Base-by-base conservation (phyloP, 352 stramenopile genomes). In the Pseudoperonospora humuli region DNA sequence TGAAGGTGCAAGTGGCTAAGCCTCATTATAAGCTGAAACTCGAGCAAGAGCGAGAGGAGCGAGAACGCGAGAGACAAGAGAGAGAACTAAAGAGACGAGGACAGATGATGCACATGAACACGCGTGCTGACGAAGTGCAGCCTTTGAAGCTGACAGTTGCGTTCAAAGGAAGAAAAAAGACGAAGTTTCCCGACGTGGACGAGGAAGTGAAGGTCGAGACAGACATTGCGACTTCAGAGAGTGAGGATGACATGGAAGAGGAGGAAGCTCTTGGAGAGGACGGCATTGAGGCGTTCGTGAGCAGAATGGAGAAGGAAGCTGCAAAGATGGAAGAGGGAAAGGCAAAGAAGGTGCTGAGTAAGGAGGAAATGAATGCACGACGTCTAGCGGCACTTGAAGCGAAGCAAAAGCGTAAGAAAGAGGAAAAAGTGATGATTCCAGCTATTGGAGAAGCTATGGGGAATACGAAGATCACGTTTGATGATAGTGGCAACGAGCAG, bases 381-480 rank as follows among this genome's bases (percentile, higher is more conserved):
- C 57, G 50, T 15, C 36, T 89, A n/a, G 71, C 74, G 3, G 74
- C 74, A 9, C 32, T 89, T 23, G 54, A 74, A 14, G 69, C 77
- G 29, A 64, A 75, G 39, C 50, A 67, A 33, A 62, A 68, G 39
- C 46, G 46, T 7, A 51, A 58, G 39, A 59, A 67, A 26, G 50
- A 65, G 29, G 52, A 65, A 27, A 39, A 54, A 38, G 19, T 68
- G 20, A 50, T 68, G 25, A 70, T 64, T 6, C 57, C 42, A 0
- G 54, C 51, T 3, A 47, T 57, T 39, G 62, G 61, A 2, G 40
- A 46, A n/a, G 23, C 38, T 8, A 37, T 55, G 9, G 46, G 38
- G 9, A 75, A 64, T 42, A 86, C 77, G 58, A 89, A 84, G 50
- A 86, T 89, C 46, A 84, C 67, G 33, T 89, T 85, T 52, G 71